Evolutionary conservation across 257 asterid species (phyloP).

Genomic region (Solanum okadae): DNA sequence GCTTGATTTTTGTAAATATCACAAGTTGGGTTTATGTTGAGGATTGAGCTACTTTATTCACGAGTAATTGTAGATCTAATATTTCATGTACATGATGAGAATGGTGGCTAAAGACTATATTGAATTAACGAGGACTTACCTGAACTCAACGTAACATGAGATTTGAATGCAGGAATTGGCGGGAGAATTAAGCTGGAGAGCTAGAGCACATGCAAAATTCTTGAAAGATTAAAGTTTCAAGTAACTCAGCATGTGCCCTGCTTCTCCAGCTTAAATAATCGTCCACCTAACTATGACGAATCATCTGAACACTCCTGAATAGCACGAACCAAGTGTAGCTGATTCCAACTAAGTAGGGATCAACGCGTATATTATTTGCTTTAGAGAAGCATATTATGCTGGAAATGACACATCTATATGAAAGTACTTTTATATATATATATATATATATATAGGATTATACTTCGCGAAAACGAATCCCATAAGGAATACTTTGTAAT

Average conservation of each 20-base stretch:
- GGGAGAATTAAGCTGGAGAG: slow-evolving; percentile 8
- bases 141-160: not conserved
- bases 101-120: not conserved
- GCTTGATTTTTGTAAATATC: not conserved
- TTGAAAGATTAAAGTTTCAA: not conserved
- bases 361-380: not conserved
- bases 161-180: not conserved
- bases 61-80: not conserved
- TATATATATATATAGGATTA: not conserved
- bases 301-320: not conserved
- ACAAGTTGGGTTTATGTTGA: not conserved
- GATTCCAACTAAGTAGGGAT: not conserved
- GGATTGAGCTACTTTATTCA: not conserved
- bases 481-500: not conserved
- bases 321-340: not conserved
- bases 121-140: not conserved
- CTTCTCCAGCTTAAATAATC: slow-evolving; percentile 22
- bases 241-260: slow-evolving; percentile 26
- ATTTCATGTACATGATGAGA: not conserved
- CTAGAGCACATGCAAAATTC: slow-evolving; percentile 15
- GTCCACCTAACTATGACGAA: not conserved
- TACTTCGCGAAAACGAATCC: not conserved
- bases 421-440: not conserved
- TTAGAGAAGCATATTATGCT: not conserved
- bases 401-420: not conserved